phyloP scores from a whole-genome alignment of 2,329 filamentous ascomycete genomes.

The Pestalotiopsis sp. region DNA sequence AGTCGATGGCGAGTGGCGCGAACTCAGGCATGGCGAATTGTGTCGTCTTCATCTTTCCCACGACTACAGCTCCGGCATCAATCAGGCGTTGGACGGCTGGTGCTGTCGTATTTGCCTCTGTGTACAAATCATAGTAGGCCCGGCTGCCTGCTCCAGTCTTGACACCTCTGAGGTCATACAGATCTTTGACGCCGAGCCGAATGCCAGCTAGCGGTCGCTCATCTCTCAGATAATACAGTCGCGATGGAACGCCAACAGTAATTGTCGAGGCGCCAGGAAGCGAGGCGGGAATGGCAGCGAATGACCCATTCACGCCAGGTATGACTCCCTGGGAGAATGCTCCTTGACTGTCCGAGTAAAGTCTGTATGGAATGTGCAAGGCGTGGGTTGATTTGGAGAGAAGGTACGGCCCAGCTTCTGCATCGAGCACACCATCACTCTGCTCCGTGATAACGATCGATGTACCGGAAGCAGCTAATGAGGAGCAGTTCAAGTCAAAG shows the following conservation, averaged over 20 bases:
- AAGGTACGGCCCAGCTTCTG: no score
- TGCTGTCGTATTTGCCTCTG: slow-evolving; percentile 29
- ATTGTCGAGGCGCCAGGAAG: no score
- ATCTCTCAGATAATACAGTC: slow-evolving; percentile 38
- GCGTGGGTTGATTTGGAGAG: no score
- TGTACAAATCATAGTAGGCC: slow-evolving; percentile 29
- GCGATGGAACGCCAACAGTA: slow-evolving; percentile 26
- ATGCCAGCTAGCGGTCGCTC: slow-evolving; percentile 34
- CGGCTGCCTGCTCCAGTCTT: slow-evolving; percentile 34
- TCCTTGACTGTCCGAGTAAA: no score
- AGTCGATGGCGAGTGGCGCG: slow-evolving; percentile 25
- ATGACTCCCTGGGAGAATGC: no score
- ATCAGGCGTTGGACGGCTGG: slow-evolving; percentile 31
- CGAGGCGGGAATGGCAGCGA: no score
- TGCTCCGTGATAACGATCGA: no score
- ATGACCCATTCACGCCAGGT: no score
- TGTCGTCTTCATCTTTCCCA: slow-evolving; percentile 37
- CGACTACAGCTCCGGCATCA: slow-evolving; percentile 34
- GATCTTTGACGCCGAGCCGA: slow-evolving; percentile 38
- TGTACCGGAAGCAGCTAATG: no score
- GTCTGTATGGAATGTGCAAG: no score
- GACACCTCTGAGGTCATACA: slow-evolving; percentile 38
- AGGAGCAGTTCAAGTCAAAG: no score
- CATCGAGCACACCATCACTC: no score
- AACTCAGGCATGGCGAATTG: slow-evolving; percentile 30